phyloP scores from a whole-genome alignment of 2,329 filamentous ascomycete genomes.

The Plenodomus biglobosus region DNA sequence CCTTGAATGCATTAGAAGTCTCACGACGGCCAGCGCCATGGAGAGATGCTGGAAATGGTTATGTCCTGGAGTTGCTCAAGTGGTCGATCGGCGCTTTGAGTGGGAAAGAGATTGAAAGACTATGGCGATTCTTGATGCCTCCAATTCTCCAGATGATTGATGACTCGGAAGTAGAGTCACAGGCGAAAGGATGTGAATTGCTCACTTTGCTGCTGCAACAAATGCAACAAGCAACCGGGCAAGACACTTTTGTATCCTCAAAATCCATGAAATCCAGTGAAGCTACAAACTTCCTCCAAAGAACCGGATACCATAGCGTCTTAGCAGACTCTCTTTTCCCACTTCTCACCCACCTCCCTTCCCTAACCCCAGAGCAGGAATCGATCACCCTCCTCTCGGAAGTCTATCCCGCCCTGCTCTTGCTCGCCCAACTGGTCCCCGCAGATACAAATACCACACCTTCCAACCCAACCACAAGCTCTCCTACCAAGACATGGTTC shows the following conservation, averaged over 20 bases:
- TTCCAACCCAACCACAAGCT: constrained; percentile 9
- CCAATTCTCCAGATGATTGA: constrained; percentile 70
- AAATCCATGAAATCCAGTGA: constrained; percentile 35
- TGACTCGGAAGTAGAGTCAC: constrained; percentile 58
- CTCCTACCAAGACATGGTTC: constrained; percentile 21
- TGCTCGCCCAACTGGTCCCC: constrained; percentile 47
- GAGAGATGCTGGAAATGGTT: constrained; percentile 57
- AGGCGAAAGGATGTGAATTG: constrained; percentile 59
- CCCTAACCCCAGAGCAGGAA: constrained; percentile 72
- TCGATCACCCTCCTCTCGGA: constrained; percentile 64
- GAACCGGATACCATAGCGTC: constrained; percentile 62
- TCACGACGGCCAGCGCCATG: constrained; percentile 60
- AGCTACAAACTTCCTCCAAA: constrained; percentile 52
- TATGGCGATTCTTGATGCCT: constrained; percentile 71
- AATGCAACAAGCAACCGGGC: constrained; percentile 2
- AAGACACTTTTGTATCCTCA: neutral
- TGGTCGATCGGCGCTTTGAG: constrained; percentile 61
- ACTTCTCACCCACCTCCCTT: constrained; percentile 74
- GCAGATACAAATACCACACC: constrained; percentile 9
- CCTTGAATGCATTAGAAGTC: constrained; percentile 53
- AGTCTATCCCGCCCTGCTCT: constrained; percentile 68
- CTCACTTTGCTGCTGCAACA: constrained; percentile 58
- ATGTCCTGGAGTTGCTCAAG: constrained; percentile 58
- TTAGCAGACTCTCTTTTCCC: constrained; percentile 71
- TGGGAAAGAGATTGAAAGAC: constrained; percentile 53